A percentile compares a stretch with the other conserved stretches of the same genome.
phyloP scores from a whole-genome alignment of 2,329 filamentous ascomycete genomes.

The Aspergillus sp. region DNA sequence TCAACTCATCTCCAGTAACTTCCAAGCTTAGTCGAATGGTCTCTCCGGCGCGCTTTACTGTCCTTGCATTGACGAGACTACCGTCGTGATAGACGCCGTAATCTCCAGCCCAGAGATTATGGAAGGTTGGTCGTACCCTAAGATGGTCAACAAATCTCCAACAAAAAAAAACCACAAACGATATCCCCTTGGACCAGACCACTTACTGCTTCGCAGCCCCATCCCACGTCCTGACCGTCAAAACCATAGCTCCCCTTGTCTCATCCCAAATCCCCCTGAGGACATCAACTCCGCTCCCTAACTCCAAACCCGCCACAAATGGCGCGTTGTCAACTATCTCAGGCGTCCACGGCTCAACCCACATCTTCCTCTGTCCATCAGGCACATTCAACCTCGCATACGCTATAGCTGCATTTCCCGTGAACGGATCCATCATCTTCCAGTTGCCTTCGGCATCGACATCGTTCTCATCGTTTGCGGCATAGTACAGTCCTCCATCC shows the following conservation, averaged over 20 bases:
- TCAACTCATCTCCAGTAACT: not conserved
- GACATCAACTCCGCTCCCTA: conserved; percentile 30
- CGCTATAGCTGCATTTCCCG: conserved; percentile 42
- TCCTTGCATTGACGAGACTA: not conserved
- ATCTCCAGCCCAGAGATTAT: not conserved
- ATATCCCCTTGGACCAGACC: not conserved
- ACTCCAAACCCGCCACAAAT: conserved; percentile 28
- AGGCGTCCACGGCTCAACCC: conserved; percentile 32
- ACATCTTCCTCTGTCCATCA: conserved; percentile 24
- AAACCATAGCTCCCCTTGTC: not conserved
- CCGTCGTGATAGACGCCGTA: conserved; percentile 5
- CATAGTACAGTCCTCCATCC: conserved; percentile 11
- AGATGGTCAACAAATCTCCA: not conserved
- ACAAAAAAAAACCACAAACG: too few species aligned
- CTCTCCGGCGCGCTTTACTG: not conserved
- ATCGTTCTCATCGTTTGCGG: not conserved
- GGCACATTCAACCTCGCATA: conserved; percentile 44
- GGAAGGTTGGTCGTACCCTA: not conserved
- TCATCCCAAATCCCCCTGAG: conserved; percentile 29
- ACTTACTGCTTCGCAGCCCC: not conserved
- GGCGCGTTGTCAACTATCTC: conserved; percentile 41
- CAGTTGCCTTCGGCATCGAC: conserved; percentile 3
- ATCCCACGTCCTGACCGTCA: conserved; percentile 10
- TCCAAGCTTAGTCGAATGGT: not conserved
- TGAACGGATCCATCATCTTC: conserved; percentile 38